phyloP scores from a whole-genome alignment of 495 filamentous ascomycete species.

The Terfezia claveryi region DNA sequence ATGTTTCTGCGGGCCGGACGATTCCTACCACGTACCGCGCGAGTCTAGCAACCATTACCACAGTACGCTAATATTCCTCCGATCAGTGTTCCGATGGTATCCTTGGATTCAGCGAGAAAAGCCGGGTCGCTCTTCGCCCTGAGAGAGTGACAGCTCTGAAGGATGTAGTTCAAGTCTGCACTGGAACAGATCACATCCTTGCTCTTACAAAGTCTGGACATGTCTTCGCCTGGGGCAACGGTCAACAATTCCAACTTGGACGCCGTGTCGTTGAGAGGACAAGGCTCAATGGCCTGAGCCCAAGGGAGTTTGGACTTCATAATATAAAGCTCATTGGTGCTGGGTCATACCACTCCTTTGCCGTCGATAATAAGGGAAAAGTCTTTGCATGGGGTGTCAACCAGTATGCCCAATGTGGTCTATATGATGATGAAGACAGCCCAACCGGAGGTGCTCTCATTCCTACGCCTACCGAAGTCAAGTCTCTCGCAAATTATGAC shows the following conservation, averaged over 20 bases:
- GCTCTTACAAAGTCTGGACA: conserved; percentile 44
- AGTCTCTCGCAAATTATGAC: conserved; percentile 29
- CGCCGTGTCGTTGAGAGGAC: conserved; percentile 43
- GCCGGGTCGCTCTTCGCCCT: conserved; percentile 24
- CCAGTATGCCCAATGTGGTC: conserved; percentile 62
- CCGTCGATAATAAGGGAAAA: conserved; percentile 44
- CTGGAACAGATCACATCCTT: conserved; percentile 49
- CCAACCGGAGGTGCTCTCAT: conserved; percentile 24
- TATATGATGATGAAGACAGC: conserved; percentile 37
- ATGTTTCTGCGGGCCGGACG: too few relatives aligned
- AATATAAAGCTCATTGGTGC: conserved; percentile 34
- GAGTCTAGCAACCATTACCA: too few relatives aligned
- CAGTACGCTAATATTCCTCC: conserved; percentile 1
- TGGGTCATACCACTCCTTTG: conserved; percentile 56
- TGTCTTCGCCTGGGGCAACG: conserved; percentile 49
- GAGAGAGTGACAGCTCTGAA: conserved; percentile 31
- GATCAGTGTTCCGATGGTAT: conserved; percentile 40
- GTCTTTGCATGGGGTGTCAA: conserved; percentile 78
- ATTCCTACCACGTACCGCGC: too few relatives aligned
- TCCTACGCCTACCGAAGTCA: conserved; percentile 34
- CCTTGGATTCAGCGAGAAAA: conserved; percentile 37
- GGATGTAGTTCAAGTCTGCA: conserved; percentile 37
- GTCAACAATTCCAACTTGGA: conserved; percentile 56
- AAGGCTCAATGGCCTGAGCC: conserved; percentile 36
- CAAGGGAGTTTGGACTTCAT: conserved; percentile 45